phyloP scores from a whole-genome alignment of 1,139 yeast genomes.

The Meyerozyma sp. region DNA sequence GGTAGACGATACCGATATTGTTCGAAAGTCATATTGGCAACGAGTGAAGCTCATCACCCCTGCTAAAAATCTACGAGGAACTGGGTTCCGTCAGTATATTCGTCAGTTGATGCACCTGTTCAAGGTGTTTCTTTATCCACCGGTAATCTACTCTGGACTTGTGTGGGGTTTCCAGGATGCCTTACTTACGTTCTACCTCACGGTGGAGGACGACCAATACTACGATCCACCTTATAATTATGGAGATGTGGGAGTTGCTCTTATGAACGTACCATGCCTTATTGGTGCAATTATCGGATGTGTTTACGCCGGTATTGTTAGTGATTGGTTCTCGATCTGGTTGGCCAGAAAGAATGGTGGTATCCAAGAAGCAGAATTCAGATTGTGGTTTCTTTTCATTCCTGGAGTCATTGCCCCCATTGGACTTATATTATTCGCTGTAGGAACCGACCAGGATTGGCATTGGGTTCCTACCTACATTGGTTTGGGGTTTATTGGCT shows the following conservation, averaged over 20 bases:
- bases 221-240: conserved; percentile 29
- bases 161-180: conserved; percentile 38
- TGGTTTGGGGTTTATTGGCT: conserved; percentile 32
- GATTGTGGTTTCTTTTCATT: conserved; percentile 28
- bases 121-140: conserved; percentile 30
- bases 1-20: conserved; percentile 13
- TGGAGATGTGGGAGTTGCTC: conserved; percentile 24
- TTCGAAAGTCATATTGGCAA: conserved; percentile 16
- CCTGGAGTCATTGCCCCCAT: conserved; percentile 34
- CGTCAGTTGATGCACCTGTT: conserved; percentile 20
- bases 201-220: conserved; percentile 32
- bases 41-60: conserved; percentile 20
- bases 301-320: conserved; percentile 31
- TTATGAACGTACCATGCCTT: conserved; percentile 35
- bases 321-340: conserved; percentile 35
- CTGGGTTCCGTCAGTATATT: conserved; percentile 24
- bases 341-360: conserved; percentile 33
- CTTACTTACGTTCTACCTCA: conserved; percentile 32
- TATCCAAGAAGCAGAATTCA: conserved; percentile 33
- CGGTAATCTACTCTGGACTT: conserved; percentile 29
- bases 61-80: conserved; percentile 16
- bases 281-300: conserved; percentile 37
- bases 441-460: conserved; percentile 27
- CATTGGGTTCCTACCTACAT: conserved; percentile 31
- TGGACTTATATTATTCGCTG: conserved; percentile 31